Conservation (phyloP, 495 filamentous ascomycete species). For the Aspergillus bridgeri region DNA sequence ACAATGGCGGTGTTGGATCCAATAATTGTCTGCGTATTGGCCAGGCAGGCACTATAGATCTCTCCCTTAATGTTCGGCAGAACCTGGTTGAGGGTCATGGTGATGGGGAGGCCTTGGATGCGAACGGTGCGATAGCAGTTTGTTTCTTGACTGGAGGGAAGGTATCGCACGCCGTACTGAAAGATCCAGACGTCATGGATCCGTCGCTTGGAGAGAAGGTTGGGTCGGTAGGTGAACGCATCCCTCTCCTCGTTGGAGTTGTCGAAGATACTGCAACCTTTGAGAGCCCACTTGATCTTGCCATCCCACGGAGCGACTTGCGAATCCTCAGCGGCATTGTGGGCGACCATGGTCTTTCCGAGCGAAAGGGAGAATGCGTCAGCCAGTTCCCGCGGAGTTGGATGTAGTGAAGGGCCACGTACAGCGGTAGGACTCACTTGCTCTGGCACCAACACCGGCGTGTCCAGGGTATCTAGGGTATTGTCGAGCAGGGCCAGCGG, state of each 20-base stretch:
- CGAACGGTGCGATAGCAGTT: conserved; percentile 30
- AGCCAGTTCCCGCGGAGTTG: not conserved
- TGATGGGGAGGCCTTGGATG: conserved; percentile 27
- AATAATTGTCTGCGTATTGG: conserved; percentile 26
- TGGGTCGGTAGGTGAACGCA: conserved; percentile 7
- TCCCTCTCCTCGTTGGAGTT: conserved; percentile 17
- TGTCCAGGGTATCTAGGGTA: conserved; percentile 3
- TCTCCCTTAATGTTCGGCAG: conserved; percentile 25
- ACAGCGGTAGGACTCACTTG: conserved; percentile 3
- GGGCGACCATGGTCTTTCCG: not conserved
- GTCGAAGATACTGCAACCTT: conserved; percentile 22
- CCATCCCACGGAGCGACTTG: conserved; percentile 23
- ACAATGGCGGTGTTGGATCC: conserved; percentile 31
- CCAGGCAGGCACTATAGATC: conserved; percentile 27
- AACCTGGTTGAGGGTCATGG: conserved; percentile 20
- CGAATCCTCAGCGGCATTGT: not conserved
- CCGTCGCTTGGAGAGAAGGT: conserved; percentile 6
- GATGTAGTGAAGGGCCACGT: not conserved
- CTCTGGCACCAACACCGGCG: conserved; percentile 7
- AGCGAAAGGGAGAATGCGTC: not conserved
- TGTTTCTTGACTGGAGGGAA: conserved; percentile 16
- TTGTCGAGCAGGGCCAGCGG: conserved; percentile 5
- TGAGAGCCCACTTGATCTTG: conserved; percentile 27
- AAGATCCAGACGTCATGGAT: conserved; percentile 24
- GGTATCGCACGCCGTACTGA: conserved; percentile 34